A percentile compares a stretch with the other conserved stretches of the same genome.
Evolutionary conservation across 257 asterid species (phyloP).

Genomic region (Solanum tacnaense): DNA sequence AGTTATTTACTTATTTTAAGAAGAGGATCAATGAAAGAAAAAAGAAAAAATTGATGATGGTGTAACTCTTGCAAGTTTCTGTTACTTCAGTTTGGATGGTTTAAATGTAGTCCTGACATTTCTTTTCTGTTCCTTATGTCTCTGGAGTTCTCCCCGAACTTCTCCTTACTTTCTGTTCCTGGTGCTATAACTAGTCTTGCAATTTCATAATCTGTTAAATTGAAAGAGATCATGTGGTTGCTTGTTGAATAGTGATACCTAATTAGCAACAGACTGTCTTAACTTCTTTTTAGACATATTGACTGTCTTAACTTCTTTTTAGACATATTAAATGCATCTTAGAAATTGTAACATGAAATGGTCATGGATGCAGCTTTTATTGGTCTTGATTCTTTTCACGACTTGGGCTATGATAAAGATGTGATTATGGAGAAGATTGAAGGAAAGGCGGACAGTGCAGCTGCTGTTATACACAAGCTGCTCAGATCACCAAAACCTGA

Average conservation of each 20-base stretch:
- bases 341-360: background rate
- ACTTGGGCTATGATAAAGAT: constrained; percentile 1
- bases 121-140: background rate
- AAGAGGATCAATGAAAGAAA: background rate
- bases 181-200: background rate
- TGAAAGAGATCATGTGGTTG: background rate
- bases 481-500: constrained; percentile 3
- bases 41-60: background rate
- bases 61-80: background rate
- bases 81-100: background rate
- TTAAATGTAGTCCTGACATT: background rate
- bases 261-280: background rate
- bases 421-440: constrained; percentile 16
- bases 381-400: constrained; percentile 7
- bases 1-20: background rate
- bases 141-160: background rate
- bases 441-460: constrained; percentile 27
- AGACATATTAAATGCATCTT: background rate
- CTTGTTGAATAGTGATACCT: background rate
- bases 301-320: background rate
- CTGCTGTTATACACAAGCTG: constrained; percentile 31
- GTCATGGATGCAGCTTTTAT: constrained; percentile 17
- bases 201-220: background rate
- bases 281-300: background rate
- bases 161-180: background rate